phyloP scores from a whole-genome alignment of 805 yeast genomes.

The Teunomyces kruisii region DNA sequence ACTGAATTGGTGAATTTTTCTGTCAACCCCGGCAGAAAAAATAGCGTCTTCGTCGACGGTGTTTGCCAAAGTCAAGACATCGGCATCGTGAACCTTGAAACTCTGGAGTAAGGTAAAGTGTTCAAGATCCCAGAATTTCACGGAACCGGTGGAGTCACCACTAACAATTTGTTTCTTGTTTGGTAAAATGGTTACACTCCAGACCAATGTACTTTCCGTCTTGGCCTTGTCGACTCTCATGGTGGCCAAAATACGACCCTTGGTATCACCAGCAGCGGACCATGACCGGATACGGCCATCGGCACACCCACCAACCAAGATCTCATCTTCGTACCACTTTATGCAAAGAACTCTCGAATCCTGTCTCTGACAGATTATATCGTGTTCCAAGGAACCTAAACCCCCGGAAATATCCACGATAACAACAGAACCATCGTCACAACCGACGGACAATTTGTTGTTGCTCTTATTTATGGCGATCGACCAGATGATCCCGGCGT shows the following conservation, averaged over 20 bases:
- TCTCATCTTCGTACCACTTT: conserved; percentile 67
- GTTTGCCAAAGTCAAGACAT: conserved; percentile 70
- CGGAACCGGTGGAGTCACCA: conserved; percentile 94
- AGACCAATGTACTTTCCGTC: conserved; percentile 83
- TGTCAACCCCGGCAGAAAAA: conserved; percentile 90
- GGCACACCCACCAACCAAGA: conserved; percentile 89
- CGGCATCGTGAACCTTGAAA: conserved; percentile 86
- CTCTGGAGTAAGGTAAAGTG: conserved; percentile 77
- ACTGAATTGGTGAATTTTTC: conserved; percentile 78
- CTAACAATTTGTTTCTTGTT: conserved; percentile 74
- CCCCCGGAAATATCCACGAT: conserved; percentile 85
- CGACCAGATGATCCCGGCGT: conserved; percentile 94
- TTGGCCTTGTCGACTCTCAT: conserved; percentile 91
- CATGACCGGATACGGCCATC: conserved; percentile 91
- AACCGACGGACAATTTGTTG: conserved; percentile 77
- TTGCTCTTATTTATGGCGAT: conserved; percentile 63
- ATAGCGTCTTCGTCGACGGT: conserved; percentile 62
- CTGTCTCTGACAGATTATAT: conserved; percentile 74
- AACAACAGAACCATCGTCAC: conserved; percentile 92
- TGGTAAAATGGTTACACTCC: conserved; percentile 75
- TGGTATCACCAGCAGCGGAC: conserved; percentile 48
- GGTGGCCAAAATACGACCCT: conserved; percentile 73
- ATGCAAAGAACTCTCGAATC: conserved; percentile 77
- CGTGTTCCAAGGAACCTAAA: conserved; percentile 76
- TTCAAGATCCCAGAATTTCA: conserved; percentile 88